Evolutionary conservation across 441 rosid genomes (phyloP), one percentile per base, ranked within the genome.

Genomic region (Syzygium malaccense): DNA sequence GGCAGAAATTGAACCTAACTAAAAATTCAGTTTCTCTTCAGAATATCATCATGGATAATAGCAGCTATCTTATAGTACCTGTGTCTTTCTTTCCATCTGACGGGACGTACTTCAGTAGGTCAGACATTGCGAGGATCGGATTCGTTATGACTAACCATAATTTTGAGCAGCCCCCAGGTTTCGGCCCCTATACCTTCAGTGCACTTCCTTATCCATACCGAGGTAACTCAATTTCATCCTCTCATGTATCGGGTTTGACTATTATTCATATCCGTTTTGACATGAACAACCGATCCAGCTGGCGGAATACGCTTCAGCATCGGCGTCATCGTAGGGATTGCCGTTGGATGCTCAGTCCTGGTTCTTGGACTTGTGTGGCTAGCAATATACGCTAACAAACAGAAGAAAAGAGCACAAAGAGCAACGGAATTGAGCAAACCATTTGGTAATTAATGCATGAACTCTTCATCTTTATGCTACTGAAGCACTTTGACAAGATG

Each of bases 351-450:
- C 87, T 90, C 88, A 7, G 28, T 94, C 87, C 91, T 97, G 89
- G 92, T 94, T 86, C 55, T 96, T 86, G 92, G 96, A 93, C 96
- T 98, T 33, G 71, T 95, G 41, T 97, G 93, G 58, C 88, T 96
- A 32, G 99, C 90, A 23, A 55, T 95, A 86, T 98, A 97, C 71
- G 98, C 99, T 18, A 32, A 96, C 87, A 90, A 94, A 91, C 99
- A 98, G 90, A 98, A 96, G 94, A 97, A 95, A 90, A 96, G 98
- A 17, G 99, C 99, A 78, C 98, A 96, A 92, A 94, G 91, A 90
- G 99, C 98, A 28, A 94, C 92, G 8, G 96, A 94, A 85, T 90
- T 92, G 78, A 96, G 98, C 88, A 95, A 91, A 92, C 99, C 98
- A 60, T 98, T 98, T 86, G 97, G 99, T 98, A 93, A 93, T 89